Base-by-base conservation (phyloP, 2,329 filamentous ascomycete genomes). In the Paecilomyces sp. region DNA sequence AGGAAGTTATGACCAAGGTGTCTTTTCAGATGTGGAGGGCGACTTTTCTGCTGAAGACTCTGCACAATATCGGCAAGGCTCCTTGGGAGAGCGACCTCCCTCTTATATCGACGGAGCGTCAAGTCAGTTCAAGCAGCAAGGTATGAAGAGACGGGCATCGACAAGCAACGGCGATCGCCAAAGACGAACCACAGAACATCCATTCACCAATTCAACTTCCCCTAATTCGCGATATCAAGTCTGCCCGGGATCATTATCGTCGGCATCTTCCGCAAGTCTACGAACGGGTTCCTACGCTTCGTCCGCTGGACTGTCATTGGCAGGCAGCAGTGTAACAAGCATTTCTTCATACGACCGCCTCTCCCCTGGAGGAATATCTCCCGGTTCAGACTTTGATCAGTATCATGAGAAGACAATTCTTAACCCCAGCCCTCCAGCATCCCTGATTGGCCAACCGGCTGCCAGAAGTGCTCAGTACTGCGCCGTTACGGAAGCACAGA, bases 271-370 rank as follows among this genome's bases (percentile, higher is more conserved):
- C 5, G 76, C 81, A 30, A 83, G 82, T 55, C 80, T 83, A 61
- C 82, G 84, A 63, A 85, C 82, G 54, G 82, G 82, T 30, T 89
- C 86, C 1, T 83, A 87, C 66, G 82, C 84, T 12, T 88, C 86
- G 7, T 85, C 83, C 7, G 77, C 80, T 59, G 80, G 79, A 9
- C 73, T 87, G 22, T 88, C 86, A 18, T 77, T 83, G 64, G 74
- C 74, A 62, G 82, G 82, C 53, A 88, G 85, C 74, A 89, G 85
- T 69, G 81, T 86, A 68, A 88, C 86, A 34, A 88, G 85, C 69
- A 82, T 86, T 63, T 82, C 81, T 54, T 86, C 85, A 33, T 82
- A 83, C 66, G 85, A 86, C 58, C 82, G 83, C 55, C 74, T 83
- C 33, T 88, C 86, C 31, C 85, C 85, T 13, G 80, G 83, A 57